phyloP scores from a whole-genome alignment of 768 basidiomycete species.

The Pholiota microspora region DNA sequence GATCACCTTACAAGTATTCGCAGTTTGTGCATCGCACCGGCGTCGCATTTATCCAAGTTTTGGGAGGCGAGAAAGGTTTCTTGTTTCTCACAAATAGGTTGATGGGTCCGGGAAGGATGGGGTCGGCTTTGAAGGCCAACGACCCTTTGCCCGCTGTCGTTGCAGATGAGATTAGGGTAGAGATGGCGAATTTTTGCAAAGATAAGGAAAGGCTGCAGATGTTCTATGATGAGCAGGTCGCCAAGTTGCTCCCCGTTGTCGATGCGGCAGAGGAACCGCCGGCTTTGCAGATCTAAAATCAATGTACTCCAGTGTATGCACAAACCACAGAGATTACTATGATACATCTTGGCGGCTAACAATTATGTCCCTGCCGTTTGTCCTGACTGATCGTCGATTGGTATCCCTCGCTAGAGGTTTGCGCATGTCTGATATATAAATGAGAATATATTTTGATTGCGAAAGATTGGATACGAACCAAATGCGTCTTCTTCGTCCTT shows the following conservation, averaged over 20 bases:
- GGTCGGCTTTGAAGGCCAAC: conserved; percentile 48
- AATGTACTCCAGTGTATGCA: too few relatives aligned
- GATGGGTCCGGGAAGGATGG: conserved; percentile 69
- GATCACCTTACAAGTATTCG: conserved; percentile 71
- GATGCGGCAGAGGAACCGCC: conserved; percentile 50
- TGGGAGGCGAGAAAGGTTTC: conserved; percentile 78
- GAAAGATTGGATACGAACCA: conserved; percentile 49
- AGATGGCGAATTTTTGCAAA: conserved; percentile 64
- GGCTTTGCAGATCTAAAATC: conserved; percentile 39
- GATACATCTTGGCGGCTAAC: conserved; percentile 61
- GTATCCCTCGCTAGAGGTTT: conserved; percentile 69
- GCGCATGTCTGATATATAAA: conserved; percentile 51
- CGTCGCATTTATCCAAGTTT: conserved; percentile 85
- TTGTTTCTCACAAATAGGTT: conserved; percentile 88
- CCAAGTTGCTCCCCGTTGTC: conserved; percentile 40
- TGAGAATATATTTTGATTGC: neutral
- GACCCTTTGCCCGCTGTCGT: conserved; percentile 52
- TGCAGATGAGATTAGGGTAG: conserved; percentile 60
- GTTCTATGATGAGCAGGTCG: conserved; percentile 77
- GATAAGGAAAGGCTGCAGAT: conserved; percentile 48
- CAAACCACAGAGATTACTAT: too few relatives aligned
- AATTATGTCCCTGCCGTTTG: conserved; percentile 72
- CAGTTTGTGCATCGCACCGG: conserved; percentile 94
- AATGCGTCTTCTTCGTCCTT: conserved; percentile 89
- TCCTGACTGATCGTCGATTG: conserved; percentile 59